Percentiles rank a stretch among this genome's conserved stretches.
These are phyloP conservation scores for Panellus pusillus DNA, from an alignment of 768 basidiomycete genomes.

Conservation along the genomic window DNA sequence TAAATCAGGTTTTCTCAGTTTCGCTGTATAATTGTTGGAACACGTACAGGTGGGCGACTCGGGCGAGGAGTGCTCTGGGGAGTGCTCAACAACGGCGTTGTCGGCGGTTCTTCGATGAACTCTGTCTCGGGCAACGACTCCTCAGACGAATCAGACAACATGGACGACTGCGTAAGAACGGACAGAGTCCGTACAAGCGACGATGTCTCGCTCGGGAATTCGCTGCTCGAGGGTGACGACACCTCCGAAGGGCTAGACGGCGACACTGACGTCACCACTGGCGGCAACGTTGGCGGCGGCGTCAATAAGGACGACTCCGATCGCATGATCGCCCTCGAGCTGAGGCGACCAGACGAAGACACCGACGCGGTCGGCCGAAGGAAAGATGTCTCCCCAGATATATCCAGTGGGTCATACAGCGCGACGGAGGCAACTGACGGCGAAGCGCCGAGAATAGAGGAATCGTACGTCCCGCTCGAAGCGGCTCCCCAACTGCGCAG, in stretches of 20 bases:
- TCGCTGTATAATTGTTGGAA: background rate
- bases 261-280: conserved; percentile 17
- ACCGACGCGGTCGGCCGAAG: conserved; percentile 56
- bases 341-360: conserved; percentile 44
- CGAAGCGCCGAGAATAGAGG: conserved; percentile 71
- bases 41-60: conserved; percentile 29
- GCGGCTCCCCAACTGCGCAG: conserved; percentile 53
- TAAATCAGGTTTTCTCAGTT: background rate
- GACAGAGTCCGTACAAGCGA: conserved; percentile 16
- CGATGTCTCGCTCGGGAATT: conserved; percentile 8
- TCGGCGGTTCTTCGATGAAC: conserved; percentile 2
- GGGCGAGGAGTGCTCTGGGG: conserved; percentile 24
- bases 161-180: conserved; percentile 16
- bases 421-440: conserved; percentile 56
- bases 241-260: conserved; percentile 16
- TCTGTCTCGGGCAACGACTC: conserved; percentile 2
- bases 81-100: conserved; percentile 20
- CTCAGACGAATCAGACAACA: conserved; percentile 14
- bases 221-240: conserved; percentile 17
- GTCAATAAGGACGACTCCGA: conserved; percentile 33
- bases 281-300: conserved; percentile 30
- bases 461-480: conserved; percentile 73
- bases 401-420: conserved; percentile 61
- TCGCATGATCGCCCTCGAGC: conserved; percentile 39
- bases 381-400: conserved; percentile 73